Evolutionary conservation across 1,284 basidiomycete species (phyloP).

Genomic region (Malassezia dermatis): DNA sequence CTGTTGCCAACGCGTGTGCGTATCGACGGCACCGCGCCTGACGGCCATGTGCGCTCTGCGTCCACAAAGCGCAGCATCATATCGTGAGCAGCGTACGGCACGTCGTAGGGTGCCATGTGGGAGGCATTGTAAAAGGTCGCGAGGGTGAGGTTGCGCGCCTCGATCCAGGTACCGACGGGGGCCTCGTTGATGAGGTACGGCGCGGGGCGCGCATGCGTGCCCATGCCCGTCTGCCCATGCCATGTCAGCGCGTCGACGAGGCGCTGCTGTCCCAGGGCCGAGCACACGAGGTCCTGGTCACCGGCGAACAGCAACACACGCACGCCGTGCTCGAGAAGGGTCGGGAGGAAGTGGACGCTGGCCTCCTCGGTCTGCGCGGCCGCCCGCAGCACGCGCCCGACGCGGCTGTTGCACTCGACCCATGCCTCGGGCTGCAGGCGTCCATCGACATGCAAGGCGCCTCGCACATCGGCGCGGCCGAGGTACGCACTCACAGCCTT

Average conservation of each 20-base stretch:
- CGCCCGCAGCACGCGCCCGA: slow-evolving; percentile 58
- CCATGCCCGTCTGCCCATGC: slow-evolving; percentile 66
- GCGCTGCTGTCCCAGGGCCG: slow-evolving; percentile 77
- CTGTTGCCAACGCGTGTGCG: slow-evolving; percentile 65
- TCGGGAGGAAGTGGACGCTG: slow-evolving; percentile 67
- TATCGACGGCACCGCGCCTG: slow-evolving; percentile 61
- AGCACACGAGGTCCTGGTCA: slow-evolving; percentile 87
- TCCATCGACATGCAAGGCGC: slow-evolving; percentile 64
- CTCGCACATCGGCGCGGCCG: slow-evolving; percentile 68
- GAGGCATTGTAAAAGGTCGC: slow-evolving; percentile 64
- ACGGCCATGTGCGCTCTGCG: slow-evolving; percentile 69
- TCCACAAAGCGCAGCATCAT: slow-evolving; percentile 62
- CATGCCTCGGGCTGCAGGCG: slow-evolving; percentile 66
- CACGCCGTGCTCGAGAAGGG: slow-evolving; percentile 61
- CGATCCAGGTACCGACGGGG: slow-evolving; percentile 79
- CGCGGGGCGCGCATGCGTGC: slow-evolving; percentile 11
- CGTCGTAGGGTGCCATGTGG: slow-evolving; percentile 67
- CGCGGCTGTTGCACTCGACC: slow-evolving; percentile 71
- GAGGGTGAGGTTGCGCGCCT: slow-evolving; percentile 81
- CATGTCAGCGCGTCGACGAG: slow-evolving; percentile 74
- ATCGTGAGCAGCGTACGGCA: slow-evolving; percentile 79
- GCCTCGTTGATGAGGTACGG: slow-evolving; percentile 69
- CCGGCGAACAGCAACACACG: slow-evolving; percentile 85
- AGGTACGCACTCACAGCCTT: slow-evolving; percentile 67
- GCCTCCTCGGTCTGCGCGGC: slow-evolving; percentile 51